Percentiles rank a stretch among this genome's conserved stretches.
Conservation (phyloP, 169 alveolate species). For the Plasmodium knowlesi region DNA sequence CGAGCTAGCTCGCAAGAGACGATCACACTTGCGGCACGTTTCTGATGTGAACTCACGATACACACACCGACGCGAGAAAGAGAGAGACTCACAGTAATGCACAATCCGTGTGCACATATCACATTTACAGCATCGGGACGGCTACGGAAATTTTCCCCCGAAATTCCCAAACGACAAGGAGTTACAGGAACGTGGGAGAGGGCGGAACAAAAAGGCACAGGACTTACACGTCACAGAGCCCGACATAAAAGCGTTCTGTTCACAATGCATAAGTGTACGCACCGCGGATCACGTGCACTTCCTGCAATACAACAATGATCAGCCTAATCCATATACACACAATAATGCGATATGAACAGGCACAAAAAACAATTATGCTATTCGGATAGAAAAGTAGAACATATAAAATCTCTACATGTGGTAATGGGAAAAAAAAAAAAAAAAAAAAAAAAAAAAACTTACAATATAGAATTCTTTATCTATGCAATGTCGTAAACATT, state of each 20-base stretch:
- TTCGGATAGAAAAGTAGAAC: neutral
- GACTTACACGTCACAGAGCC: neutral
- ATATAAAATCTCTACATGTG: neutral
- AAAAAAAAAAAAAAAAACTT: neutral
- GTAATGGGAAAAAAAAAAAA: neutral
- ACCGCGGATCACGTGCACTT: neutral
- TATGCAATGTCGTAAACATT: neutral
- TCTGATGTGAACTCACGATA: neutral
- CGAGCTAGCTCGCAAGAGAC: neutral
- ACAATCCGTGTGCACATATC: constrained; percentile 11
- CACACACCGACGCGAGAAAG: neutral
- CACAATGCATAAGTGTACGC: neutral
- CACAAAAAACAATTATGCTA: neutral
- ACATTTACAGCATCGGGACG: neutral
- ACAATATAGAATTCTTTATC: neutral
- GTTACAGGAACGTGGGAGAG: neutral
- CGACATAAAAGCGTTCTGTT: neutral
- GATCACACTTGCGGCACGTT: neutral
- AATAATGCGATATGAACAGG: neutral
- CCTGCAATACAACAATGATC: neutral
- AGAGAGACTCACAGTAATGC: neutral
- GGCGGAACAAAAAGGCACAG: neutral
- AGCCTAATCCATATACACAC: neutral
- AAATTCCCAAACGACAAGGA: neutral
- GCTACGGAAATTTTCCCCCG: neutral